These are phyloP conservation scores for Agapanthus africanus DNA, from an alignment of 106 monocot genomes.

Conservation along the genomic window DNA sequence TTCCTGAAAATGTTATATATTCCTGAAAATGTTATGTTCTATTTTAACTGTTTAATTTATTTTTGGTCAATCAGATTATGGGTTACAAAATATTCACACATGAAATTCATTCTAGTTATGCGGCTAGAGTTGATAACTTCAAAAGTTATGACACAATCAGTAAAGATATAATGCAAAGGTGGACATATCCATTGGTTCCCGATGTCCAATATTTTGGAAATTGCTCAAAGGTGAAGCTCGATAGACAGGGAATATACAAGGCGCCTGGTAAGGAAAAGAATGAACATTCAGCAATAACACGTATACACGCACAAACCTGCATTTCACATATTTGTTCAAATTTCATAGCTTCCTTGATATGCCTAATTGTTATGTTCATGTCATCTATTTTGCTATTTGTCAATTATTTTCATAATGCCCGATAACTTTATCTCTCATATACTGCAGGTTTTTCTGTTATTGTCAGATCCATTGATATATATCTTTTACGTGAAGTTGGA, in stretches of 20 bases:
- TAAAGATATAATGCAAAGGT: slow-evolving; percentile 91
- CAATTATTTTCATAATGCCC: neutral
- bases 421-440: too few relatives aligned
- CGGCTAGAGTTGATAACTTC: slow-evolving; percentile 92
- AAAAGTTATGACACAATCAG: slow-evolving; percentile 95
- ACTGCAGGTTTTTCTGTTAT: too few relatives aligned
- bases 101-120: slow-evolving; percentile 87
- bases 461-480: too few relatives aligned
- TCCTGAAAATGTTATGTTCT: too few relatives aligned
- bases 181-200: slow-evolving; percentile 93
- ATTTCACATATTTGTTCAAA: neutral
- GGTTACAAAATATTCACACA: slow-evolving; percentile 95
- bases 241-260: slow-evolving; percentile 81
- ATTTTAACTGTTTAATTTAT: neutral
- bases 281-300: neutral
- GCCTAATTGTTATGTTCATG: neutral
- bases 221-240: slow-evolving; percentile 38
- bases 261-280: slow-evolving; percentile 51
- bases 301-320: neutral
- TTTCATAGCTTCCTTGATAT: neutral
- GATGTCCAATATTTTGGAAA: slow-evolving; percentile 60
- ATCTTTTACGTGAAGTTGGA: too few relatives aligned
- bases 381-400: neutral
- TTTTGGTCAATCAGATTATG: slow-evolving; percentile 59
- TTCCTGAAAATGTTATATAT: neutral